Percentiles rank a stretch among this genome's conserved stretches.
Conservation (phyloP, 306 rosid genomes). For the Pterocarpus macrocarpus region DNA sequence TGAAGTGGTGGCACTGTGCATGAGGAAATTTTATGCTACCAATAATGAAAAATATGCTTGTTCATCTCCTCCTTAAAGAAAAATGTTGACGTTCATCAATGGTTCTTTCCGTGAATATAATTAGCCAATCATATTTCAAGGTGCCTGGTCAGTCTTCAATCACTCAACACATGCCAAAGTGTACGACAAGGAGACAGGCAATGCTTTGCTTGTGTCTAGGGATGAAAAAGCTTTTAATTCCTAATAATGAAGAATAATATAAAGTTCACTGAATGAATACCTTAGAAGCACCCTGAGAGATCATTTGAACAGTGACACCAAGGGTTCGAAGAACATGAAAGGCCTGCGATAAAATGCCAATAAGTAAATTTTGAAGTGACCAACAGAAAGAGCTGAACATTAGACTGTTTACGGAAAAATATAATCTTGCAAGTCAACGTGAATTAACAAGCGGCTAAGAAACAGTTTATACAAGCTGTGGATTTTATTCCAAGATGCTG, state of each 20-base stretch:
- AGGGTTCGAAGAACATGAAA: slow-evolving; percentile 80
- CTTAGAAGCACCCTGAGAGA: slow-evolving; percentile 98
- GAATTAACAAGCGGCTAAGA: not conserved
- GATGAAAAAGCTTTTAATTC: not conserved
- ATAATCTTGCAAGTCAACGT: slow-evolving; percentile 6
- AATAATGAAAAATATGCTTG: not conserved
- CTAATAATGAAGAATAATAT: not conserved
- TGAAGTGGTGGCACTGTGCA: not conserved
- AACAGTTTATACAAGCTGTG: slow-evolving; percentile 16
- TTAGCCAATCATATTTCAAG: slow-evolving; percentile 8
- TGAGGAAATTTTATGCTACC: not conserved
- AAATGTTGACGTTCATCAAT: not conserved
- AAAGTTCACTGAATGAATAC: slow-evolving; percentile 53
- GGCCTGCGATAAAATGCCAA: slow-evolving; percentile 63
- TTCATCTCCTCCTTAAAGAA: not conserved
- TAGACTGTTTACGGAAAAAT: slow-evolving; percentile 14
- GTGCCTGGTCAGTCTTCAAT: not conserved
- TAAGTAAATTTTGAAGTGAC: slow-evolving; percentile 16
- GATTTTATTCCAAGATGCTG: slow-evolving; percentile 29
- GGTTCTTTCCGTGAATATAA: not conserved
- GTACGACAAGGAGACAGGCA: slow-evolving; percentile 9
- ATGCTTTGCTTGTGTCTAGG: not conserved
- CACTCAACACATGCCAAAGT: not conserved
- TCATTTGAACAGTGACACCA: slow-evolving; percentile 97
- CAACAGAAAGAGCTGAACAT: slow-evolving; percentile 23